These are phyloP conservation scores for Staphylotrichum longicolle DNA, from an alignment of 495 filamentous ascomycete species.

Conservation along the genomic window DNA sequence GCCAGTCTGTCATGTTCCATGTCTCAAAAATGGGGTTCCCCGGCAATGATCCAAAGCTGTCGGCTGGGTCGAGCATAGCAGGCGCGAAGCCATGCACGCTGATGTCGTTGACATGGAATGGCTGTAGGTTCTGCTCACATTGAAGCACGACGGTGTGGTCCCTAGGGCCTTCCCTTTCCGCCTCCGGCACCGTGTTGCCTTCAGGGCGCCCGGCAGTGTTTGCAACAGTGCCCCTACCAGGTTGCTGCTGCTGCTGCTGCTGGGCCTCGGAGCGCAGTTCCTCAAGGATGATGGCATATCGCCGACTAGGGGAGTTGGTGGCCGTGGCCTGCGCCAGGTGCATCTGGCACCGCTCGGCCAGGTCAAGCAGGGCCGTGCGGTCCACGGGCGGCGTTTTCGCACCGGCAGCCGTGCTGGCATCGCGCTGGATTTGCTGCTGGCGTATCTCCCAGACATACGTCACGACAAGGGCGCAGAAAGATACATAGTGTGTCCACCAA, in stretches of 20 bases:
- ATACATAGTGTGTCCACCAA: constrained; percentile 1
- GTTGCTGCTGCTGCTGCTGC: neutral
- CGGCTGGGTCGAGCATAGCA: neutral
- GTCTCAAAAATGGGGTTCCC: constrained; percentile 4
- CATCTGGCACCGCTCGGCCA: constrained; percentile 2
- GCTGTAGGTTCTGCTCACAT: neutral
- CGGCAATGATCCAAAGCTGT: neutral
- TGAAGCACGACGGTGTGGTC: no score
- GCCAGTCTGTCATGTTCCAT: constrained; percentile 4
- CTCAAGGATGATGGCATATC: constrained; percentile 5
- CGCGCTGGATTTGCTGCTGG: neutral
- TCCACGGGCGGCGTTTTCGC: neutral
- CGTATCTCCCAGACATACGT: constrained; percentile 1
- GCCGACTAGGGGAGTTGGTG: constrained; percentile 1
- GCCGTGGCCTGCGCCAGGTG: constrained; percentile 1
- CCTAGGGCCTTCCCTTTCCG: no score
- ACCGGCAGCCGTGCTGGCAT: neutral
- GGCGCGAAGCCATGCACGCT: neutral
- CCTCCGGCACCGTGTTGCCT: neutral
- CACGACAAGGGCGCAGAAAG: neutral
- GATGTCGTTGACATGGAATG: neutral
- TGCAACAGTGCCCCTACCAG: neutral
- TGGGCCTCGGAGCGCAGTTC: constrained; percentile 6
- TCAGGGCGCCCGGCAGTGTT: neutral
- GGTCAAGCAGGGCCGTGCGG: neutral